phyloP scores from a whole-genome alignment of 306 rosid species.

The Cicer judaicum region DNA sequence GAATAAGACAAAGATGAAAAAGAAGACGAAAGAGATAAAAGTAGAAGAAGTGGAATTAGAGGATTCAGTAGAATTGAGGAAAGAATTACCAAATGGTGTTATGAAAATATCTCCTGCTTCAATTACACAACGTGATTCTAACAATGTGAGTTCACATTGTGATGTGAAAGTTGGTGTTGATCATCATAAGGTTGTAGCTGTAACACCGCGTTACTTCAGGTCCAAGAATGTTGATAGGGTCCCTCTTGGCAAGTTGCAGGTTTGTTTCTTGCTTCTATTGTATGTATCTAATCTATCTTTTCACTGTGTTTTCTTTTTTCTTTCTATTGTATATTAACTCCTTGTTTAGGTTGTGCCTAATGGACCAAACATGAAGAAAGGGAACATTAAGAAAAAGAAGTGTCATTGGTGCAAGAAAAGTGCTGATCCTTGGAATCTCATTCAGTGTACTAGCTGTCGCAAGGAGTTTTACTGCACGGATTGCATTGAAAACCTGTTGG shows the following conservation, averaged over 20 bases:
- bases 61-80: slow-evolving; percentile 59
- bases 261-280: slow-evolving; percentile 17
- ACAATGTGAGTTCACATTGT: slow-evolving; percentile 67
- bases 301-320: neutral
- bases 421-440: slow-evolving; percentile 55
- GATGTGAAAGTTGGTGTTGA: slow-evolving; percentile 65
- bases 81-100: slow-evolving; percentile 87
- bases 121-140: slow-evolving; percentile 45
- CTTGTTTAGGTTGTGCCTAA: slow-evolving; percentile 60
- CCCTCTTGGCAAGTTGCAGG: slow-evolving; percentile 79
- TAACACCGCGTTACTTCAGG: slow-evolving; percentile 66
- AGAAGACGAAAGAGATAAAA: slow-evolving; percentile 36
- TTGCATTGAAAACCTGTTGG: slow-evolving; percentile 86
- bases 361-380: slow-evolving; percentile 56
- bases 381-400: slow-evolving; percentile 59
- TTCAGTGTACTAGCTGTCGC: slow-evolving; percentile 82
- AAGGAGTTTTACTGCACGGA: slow-evolving; percentile 77
- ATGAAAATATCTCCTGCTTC: slow-evolving; percentile 89
- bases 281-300: neutral
- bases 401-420: slow-evolving; percentile 87
- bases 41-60: slow-evolving; percentile 46
- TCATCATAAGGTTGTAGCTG: slow-evolving; percentile 42
- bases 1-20: neutral
- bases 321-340: neutral
- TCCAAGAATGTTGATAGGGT: slow-evolving; percentile 87